Evolutionary conservation across 2,329 filamentous ascomycete genomes (phyloP).

Genomic region (Pseudogymnoascus destructans): DNA sequence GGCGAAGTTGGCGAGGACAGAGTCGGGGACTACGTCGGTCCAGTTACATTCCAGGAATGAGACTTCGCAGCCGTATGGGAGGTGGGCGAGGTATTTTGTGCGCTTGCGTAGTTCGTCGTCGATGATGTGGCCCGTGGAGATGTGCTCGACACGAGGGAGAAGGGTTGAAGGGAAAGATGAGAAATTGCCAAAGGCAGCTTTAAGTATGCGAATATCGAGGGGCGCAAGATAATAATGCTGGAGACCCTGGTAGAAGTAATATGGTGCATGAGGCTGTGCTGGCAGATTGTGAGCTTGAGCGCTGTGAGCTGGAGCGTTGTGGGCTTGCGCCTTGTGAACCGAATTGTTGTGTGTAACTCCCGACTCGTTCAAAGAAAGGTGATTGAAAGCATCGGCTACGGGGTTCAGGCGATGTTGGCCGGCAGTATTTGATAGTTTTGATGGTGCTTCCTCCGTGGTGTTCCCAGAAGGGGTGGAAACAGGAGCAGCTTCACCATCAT

Average conservation of each 20-base stretch:
- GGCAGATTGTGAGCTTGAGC: background rate
- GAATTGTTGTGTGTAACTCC: background rate
- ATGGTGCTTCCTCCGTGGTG: background rate
- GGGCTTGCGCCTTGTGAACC: background rate
- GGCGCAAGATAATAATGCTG: slow-evolving; percentile 61
- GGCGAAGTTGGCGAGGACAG: slow-evolving; percentile 47
- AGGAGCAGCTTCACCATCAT: background rate
- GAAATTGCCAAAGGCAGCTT: slow-evolving; percentile 56
- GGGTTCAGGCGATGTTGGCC: background rate
- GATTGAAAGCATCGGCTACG: background rate
- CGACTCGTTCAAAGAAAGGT: background rate
- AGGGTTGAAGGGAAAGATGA: slow-evolving; percentile 55
- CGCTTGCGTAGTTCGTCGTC: slow-evolving; percentile 59
- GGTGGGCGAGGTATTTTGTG: slow-evolving; percentile 56
- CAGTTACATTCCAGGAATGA: slow-evolving; percentile 64
- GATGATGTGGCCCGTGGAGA: slow-evolving; percentile 57
- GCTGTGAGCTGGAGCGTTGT: background rate
- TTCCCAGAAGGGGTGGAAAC: background rate
- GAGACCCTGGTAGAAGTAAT: slow-evolving; percentile 60
- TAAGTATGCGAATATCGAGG: slow-evolving; percentile 61
- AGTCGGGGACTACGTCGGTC: slow-evolving; percentile 53
- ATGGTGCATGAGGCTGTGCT: slow-evolving; percentile 30
- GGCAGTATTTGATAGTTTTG: background rate
- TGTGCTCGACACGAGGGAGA: slow-evolving; percentile 55
- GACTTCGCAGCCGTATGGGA: slow-evolving; percentile 61